These are phyloP conservation scores for Geotrichum macrosporum DNA, from an alignment of 1,139 yeast genomes.

Conservation along the genomic window DNA sequence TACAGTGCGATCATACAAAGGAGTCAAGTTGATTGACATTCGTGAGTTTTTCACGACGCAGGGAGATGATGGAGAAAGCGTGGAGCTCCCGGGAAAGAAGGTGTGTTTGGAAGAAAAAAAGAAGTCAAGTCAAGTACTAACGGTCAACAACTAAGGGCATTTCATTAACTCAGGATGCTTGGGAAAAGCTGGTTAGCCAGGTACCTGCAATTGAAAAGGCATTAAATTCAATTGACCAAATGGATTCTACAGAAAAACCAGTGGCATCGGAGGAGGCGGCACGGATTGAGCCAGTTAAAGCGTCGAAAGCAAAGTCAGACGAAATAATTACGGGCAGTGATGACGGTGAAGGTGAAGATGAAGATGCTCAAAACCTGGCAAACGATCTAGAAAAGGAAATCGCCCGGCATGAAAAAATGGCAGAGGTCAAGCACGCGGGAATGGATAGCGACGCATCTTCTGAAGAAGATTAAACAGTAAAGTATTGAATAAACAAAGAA, in stretches of 20 bases:
- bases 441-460: slow-evolving; percentile 6
- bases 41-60: slow-evolving; percentile 68
- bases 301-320: slow-evolving; percentile 20
- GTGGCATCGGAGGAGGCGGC: neutral
- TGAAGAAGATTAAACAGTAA: slow-evolving; percentile 12
- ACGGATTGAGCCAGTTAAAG: slow-evolving; percentile 8
- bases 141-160: too few species aligned
- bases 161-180: slow-evolving; percentile 65
- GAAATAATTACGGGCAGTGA: too few species aligned
- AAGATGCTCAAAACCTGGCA: slow-evolving; percentile 9
- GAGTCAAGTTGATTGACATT: slow-evolving; percentile 64
- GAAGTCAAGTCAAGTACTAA: neutral
- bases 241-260: slow-evolving; percentile 2
- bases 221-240: slow-evolving; percentile 37
- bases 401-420: slow-evolving; percentile 16
- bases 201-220: slow-evolving; percentile 60
- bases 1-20: slow-evolving; percentile 66
- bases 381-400: slow-evolving; percentile 17
- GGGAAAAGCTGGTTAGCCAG: slow-evolving; percentile 53
- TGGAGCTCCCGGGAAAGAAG: slow-evolving; percentile 72
- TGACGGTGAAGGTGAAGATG: too few species aligned
- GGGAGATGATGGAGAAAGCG: slow-evolving; percentile 43
- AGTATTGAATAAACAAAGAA: too few species aligned
- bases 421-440: slow-evolving; percentile 6
- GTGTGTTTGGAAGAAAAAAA: slow-evolving; percentile 29